A percentile compares a stretch with the other conserved stretches of the same genome.
Evolutionary conservation across 163 green algal genomes (phyloP).

Genomic region (Prototheca wickerhamii): DNA sequence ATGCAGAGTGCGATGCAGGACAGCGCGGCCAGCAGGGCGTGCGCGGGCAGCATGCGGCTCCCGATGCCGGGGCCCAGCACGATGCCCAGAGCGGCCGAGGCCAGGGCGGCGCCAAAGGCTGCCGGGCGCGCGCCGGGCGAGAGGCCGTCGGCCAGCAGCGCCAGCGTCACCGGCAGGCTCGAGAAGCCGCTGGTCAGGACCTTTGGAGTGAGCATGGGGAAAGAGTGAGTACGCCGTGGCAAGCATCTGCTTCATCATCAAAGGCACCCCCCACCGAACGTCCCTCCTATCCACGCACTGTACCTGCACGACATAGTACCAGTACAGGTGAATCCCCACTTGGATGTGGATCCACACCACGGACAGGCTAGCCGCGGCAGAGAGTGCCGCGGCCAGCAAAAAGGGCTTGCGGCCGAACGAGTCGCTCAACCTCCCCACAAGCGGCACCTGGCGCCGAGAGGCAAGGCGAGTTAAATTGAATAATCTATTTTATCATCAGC

Average conservation of each 20-base stretch:
- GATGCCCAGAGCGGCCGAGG: conserved; percentile 1
- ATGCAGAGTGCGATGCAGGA: neutral
- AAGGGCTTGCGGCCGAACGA: neutral
- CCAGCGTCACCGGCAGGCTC: conserved; percentile 36
- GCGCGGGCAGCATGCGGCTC: neutral
- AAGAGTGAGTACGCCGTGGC: no score
- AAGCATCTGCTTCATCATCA: no score
- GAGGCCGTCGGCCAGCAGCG: conserved; percentile 54
- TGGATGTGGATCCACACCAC: conserved; percentile 2
- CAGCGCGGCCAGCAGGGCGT: neutral
- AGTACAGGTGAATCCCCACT: conserved; percentile 11
- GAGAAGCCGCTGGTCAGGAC: conserved; percentile 31
- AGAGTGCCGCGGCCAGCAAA: neutral
- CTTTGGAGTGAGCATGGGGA: conserved; percentile 5
- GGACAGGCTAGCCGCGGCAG: neutral
- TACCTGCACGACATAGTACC: conserved; percentile 28
- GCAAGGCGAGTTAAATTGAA: no score
- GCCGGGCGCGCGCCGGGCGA: conserved; percentile 35
- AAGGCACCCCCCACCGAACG: neutral
- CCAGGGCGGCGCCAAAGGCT: conserved; percentile 52
- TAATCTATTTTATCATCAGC: no score
- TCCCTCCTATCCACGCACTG: neutral
- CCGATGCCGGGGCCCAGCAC: neutral
- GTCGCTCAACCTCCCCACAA: neutral
- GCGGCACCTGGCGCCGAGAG: neutral